Evolutionary conservation across 2,329 filamentous ascomycete genomes (phyloP).

Genomic region (Epichloe scottii): DNA sequence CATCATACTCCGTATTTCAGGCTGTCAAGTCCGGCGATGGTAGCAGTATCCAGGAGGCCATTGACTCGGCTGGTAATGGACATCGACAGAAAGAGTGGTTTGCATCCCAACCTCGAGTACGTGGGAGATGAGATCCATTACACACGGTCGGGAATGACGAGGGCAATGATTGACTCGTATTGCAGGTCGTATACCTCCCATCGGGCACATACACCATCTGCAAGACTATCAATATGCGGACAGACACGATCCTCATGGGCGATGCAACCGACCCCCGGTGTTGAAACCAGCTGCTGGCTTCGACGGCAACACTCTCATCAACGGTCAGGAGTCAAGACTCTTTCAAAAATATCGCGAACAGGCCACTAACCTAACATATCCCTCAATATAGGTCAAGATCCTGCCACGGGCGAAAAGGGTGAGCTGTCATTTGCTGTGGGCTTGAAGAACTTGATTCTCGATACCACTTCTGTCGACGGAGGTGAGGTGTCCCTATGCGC

Average conservation of each 20-base stretch:
- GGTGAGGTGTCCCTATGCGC: conserved; percentile 7
- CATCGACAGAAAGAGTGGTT: conserved; percentile 26
- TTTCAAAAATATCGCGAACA: neutral
- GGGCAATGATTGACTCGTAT: neutral
- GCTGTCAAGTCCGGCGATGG: conserved; percentile 25
- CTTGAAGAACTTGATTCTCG: conserved; percentile 30
- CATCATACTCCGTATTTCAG: conserved; percentile 25
- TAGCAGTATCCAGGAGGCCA: conserved; percentile 24
- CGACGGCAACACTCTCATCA: conserved; percentile 20
- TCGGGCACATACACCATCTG: conserved; percentile 28
- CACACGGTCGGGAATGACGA: neutral
- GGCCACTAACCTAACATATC: neutral
- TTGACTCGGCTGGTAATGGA: conserved; percentile 23
- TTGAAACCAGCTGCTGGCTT: conserved; percentile 28
- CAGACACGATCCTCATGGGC: conserved; percentile 34
- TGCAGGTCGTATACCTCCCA: conserved; percentile 27
- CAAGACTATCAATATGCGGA: conserved; percentile 28
- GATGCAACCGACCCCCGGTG: conserved; percentile 30
- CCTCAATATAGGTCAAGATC: conserved; percentile 17
- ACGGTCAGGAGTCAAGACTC: conserved; percentile 11
- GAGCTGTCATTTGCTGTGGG: conserved; percentile 30
- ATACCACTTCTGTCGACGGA: conserved; percentile 25
- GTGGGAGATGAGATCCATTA: neutral
- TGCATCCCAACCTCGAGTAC: conserved; percentile 28
- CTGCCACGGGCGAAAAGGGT: conserved; percentile 17